A percentile compares a stretch with the other conserved stretches of the same genome.
Conservation (phyloP, 345 rosid species). For the Hirschfeldia incana region DNA sequence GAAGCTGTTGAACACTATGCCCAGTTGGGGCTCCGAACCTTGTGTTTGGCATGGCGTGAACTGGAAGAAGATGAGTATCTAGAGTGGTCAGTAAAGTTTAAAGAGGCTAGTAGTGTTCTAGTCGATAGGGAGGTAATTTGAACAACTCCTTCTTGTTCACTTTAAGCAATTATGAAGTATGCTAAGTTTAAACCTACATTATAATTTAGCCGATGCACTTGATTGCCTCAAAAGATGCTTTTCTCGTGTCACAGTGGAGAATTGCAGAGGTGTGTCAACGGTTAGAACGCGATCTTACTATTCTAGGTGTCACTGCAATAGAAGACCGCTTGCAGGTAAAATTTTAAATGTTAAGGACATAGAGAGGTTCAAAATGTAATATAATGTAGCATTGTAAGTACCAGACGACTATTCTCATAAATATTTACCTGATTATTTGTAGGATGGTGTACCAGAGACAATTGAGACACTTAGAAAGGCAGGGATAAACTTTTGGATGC, state of each 20-base stretch:
- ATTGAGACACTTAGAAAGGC: slow-evolving; percentile 91
- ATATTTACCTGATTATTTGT: slow-evolving; percentile 16
- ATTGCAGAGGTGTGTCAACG: slow-evolving; percentile 93
- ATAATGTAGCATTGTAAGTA: neutral
- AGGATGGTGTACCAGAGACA: slow-evolving; percentile 99
- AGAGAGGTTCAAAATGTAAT: slow-evolving; percentile 18
- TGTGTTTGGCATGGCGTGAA: slow-evolving; percentile 97
- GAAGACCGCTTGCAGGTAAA: slow-evolving; percentile 95
- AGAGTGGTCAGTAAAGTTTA: slow-evolving; percentile 86
- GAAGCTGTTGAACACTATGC: slow-evolving; percentile 96
- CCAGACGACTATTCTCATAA: slow-evolving; percentile 9
- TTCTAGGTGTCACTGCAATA: slow-evolving; percentile 94
- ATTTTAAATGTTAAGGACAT: slow-evolving; percentile 13
- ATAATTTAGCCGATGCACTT: slow-evolving; percentile 22
- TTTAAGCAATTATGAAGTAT: slow-evolving; percentile 14
- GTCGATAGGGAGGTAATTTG: slow-evolving; percentile 93
- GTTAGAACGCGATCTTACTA: slow-evolving; percentile 79
- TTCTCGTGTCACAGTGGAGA: slow-evolving; percentile 72
- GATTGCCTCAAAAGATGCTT: slow-evolving; percentile 33
- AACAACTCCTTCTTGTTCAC: slow-evolving; percentile 9
- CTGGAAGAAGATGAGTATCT: slow-evolving; percentile 75
- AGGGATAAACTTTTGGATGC: slow-evolving; percentile 98
- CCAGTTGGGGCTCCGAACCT: slow-evolving; percentile 88
- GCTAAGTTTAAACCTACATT: neutral
- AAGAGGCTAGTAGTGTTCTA: slow-evolving; percentile 89